These are phyloP conservation scores for Neurospora hispaniola DNA, from an alignment of 495 filamentous ascomycete genomes.

Conservation along the genomic window DNA sequence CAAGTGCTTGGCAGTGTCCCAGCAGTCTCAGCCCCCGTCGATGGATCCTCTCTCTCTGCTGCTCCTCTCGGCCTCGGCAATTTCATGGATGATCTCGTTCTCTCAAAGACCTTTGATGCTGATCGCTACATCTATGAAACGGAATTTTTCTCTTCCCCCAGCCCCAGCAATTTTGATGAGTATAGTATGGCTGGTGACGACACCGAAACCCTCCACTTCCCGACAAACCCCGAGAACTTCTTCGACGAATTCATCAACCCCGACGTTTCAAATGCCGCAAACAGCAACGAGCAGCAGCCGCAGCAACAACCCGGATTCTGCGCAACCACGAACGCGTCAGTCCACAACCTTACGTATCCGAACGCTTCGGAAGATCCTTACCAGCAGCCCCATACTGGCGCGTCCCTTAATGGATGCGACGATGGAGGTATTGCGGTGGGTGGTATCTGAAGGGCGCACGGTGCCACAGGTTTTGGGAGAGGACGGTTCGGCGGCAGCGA, in stretches of 20 bases:
- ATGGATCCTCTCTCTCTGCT: slow-evolving; percentile 48
- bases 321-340: slow-evolving; percentile 28
- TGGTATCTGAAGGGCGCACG: slow-evolving; percentile 36
- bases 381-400: slow-evolving; percentile 87
- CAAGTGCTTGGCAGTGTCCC: slow-evolving; percentile 48
- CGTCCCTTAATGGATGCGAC: slow-evolving; percentile 86
- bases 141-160: slow-evolving; percentile 60
- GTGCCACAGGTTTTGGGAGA: slow-evolving; percentile 29
- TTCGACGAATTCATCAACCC: slow-evolving; percentile 41
- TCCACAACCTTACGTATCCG: slow-evolving; percentile 39
- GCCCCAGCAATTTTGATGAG: slow-evolving; percentile 61
- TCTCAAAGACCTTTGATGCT: slow-evolving; percentile 41
- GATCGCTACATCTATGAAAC: slow-evolving; percentile 69
- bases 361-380: slow-evolving; percentile 45
- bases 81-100: slow-evolving; percentile 58
- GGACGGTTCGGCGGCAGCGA: slow-evolving; percentile 26
- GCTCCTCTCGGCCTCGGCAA: slow-evolving; percentile 53
- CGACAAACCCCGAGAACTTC: slow-evolving; percentile 26
- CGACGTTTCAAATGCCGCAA: slow-evolving; percentile 31
- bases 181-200: slow-evolving; percentile 80
- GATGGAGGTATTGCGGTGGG: slow-evolving; percentile 71
- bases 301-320: slow-evolving; percentile 28
- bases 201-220: slow-evolving; percentile 40
- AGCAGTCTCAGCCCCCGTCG: slow-evolving; percentile 43
- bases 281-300: slow-evolving; percentile 20